Percentiles rank a stretch among this genome's conserved stretches.
These are phyloP conservation scores for Pichia membranifaciens DNA, from an alignment of 805 yeast genomes.

Conservation along the genomic window DNA sequence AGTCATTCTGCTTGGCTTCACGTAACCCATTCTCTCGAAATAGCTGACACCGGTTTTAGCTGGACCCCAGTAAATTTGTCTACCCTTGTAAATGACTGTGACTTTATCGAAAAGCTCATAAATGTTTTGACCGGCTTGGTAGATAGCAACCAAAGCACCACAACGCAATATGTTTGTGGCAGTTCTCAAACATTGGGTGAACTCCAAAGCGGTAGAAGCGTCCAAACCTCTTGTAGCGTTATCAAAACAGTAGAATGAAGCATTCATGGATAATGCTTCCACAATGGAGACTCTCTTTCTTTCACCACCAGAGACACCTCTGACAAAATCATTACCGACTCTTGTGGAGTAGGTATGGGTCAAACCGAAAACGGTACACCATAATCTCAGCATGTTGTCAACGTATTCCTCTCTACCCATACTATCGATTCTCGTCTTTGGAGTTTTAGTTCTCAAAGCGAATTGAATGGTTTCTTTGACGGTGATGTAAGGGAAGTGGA, in stretches of 20 bases:
- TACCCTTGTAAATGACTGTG: conserved; percentile 53
- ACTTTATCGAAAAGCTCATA: conserved; percentile 58
- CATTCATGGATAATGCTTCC: conserved; percentile 52
- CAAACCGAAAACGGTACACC: conserved; percentile 52
- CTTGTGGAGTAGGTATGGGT: conserved; percentile 55
- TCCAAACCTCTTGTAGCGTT: conserved; percentile 68
- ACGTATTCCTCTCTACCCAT: conserved; percentile 38
- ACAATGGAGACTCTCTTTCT: conserved; percentile 66
- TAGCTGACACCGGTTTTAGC: conserved; percentile 48
- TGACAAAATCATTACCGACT: conserved; percentile 60
- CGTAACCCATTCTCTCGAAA: conserved; percentile 59
- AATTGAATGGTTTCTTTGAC: conserved; percentile 68
- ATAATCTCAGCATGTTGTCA: conserved; percentile 38
- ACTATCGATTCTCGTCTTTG: conserved; percentile 40
- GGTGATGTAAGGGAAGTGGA: conserved; percentile 71
- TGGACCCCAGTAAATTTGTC: conserved; percentile 56
- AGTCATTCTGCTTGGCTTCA: conserved; percentile 60
- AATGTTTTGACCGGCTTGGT: conserved; percentile 63
- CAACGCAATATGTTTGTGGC: conserved; percentile 53
- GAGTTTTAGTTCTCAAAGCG: conserved; percentile 66
- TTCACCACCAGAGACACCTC: conserved; percentile 71
- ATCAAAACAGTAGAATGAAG: conserved; percentile 57
- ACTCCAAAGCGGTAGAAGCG: conserved; percentile 67
- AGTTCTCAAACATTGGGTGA: conserved; percentile 55
- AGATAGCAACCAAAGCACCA: conserved; percentile 58